Evolutionary conservation across 2,329 filamentous ascomycete species (phyloP), one percentile per base, ranked within the genome.

Genomic region (Arthroderma uncinatum): DNA sequence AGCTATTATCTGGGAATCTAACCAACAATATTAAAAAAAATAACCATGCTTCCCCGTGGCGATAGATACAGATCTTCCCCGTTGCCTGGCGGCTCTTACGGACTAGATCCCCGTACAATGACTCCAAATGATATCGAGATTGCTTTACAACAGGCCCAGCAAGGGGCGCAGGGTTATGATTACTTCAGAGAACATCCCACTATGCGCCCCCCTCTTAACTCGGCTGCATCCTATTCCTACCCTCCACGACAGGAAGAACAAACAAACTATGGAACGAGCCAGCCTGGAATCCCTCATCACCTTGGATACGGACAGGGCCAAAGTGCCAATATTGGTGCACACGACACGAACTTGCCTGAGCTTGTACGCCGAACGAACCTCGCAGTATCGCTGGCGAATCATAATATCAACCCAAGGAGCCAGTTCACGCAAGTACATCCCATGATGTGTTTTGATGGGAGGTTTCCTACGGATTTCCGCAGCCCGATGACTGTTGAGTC

Each of bases 401-500:
- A 59, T 23, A 57, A 58, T 28, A 58, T 65, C 53, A 61, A 62
- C 25, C 58, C 59, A 16, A 55, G 58, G 16, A 59, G 61, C 42
- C 56, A 60, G 23, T 63, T 61, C 52, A 57, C 59, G 19, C 55
- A 62, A 44, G 58, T 66, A n/a, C 60, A 63, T 59, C 64, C 64
- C 2, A 62, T 63, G 57, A 62, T 64, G 62, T 61, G 62, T 52
- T 48, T 55, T 2, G 60, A 64, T 56, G 64, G 64, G 23, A 59
- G 58, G n/a, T 64, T 62, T 48, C 64, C 64, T 6, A 48, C 54
- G 8, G 64, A 66, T 52, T 64, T 65, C 50, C 54, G 55, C 14
- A 55, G 55, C 7, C 63, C 64, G 6, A 64, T 60, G 40, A 64
- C 63, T 34, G 54, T 65, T 2, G 64, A 63, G 42, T 54, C 53